Evolutionary conservation across 1,139 yeast species (phyloP).

Genomic region (Sugiyamaella sp.): DNA sequence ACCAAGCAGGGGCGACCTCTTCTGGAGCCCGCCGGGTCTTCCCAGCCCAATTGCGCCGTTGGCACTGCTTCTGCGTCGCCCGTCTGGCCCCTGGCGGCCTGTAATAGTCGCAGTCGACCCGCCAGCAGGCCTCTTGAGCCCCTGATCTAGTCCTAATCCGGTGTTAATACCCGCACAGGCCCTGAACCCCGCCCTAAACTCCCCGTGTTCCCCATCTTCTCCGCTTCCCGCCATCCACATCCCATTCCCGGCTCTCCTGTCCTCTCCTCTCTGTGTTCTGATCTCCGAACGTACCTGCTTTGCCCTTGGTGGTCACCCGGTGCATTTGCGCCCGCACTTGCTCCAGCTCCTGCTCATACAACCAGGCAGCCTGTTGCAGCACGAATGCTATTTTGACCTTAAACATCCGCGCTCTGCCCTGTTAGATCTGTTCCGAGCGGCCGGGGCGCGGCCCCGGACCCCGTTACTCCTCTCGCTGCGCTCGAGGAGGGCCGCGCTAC

Average conservation of each 20-base stretch:
- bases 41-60: slow-evolving; percentile 8
- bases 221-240: background rate
- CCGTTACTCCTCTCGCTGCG: background rate
- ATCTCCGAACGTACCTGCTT: slow-evolving; percentile 13
- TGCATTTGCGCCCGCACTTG: slow-evolving; percentile 46
- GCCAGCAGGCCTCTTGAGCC: background rate
- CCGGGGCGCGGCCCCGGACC: slow-evolving; percentile 1
- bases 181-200: slow-evolving; percentile 2
- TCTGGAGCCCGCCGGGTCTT: slow-evolving; percentile 2
- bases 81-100: slow-evolving; percentile 6
- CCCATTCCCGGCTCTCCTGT: slow-evolving; percentile 1
- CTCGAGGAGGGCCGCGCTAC: no score
- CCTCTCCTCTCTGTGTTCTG: background rate
- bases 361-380: slow-evolving; percentile 52
- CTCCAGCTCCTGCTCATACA: slow-evolving; percentile 50
- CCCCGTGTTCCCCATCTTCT: background rate
- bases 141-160: background rate
- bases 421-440: slow-evolving; percentile 7
- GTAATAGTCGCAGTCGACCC: slow-evolving; percentile 15
- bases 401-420: slow-evolving; percentile 38
- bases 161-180: background rate
- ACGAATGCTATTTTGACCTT: slow-evolving; percentile 47
- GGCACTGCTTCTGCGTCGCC: background rate
- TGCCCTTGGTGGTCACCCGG: slow-evolving; percentile 21
- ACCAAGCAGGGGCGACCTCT: slow-evolving; percentile 1